Evolutionary conservation across 805 yeast species (phyloP), one percentile per base, ranked within the genome.

Genomic region (Komagataella populi): DNA sequence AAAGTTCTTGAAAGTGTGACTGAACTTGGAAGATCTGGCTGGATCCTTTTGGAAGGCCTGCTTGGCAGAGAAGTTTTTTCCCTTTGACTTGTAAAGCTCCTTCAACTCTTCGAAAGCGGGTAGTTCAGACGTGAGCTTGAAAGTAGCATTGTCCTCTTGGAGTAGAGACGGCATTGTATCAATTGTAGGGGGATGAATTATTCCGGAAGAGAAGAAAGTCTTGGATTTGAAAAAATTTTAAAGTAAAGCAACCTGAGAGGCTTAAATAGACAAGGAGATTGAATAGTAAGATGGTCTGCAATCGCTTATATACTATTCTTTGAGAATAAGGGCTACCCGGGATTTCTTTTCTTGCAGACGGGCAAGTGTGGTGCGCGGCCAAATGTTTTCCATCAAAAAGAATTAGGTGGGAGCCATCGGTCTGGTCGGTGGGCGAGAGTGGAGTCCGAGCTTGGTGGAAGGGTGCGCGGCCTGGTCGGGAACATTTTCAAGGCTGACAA

Each of bases 61-160:
- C 64, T 78, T 78, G 54, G 90, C 88, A 56, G 83, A 77, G 67
- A 88, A 76, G 53, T 72, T 59, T 65, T 84, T 81, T 56, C 95
- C 95, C 57, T 75, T 71, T 55, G 78, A 58, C 57, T 85, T 83
- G 73, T 81, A 87, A 55, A 87, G 70, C 52, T 69, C 57, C 73
- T 88, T 84, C 60, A 93, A 78, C 60, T 81, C 72, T 58, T 81
- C 74, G 95, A 96, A 93, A 49, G 96, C 83, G 55, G 91, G 81
- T 61, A 89, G 78, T 58, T 87, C 90, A 51, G 82, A 59, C 47
- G 89, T 76, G 60, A 80, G 73, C 59, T 79, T 74, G 63, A 83
- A 83, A 53, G 73, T 66, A 22, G 78, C 66, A 30, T 30, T 30
- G 39, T 30, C 39, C 39, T 30, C 39, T 30, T 30, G 39, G 14